Evolutionary conservation across 169 alveolate genomes (phyloP).

Genomic region (Plasmodium falciparum): DNA sequence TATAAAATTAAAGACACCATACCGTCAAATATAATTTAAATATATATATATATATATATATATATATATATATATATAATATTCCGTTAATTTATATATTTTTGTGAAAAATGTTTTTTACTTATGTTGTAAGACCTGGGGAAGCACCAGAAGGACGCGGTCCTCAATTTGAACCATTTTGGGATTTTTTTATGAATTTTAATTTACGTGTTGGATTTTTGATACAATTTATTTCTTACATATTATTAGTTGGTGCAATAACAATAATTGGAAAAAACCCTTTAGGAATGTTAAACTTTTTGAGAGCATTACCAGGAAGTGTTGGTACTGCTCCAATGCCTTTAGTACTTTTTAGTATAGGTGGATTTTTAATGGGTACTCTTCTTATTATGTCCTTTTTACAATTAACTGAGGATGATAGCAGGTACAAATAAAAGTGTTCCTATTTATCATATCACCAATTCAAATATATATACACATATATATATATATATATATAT

Average conservation of each 20-base stretch:
- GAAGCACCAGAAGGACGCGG: slow-evolving; percentile 96
- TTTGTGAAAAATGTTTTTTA: slow-evolving; percentile 89
- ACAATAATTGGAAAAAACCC: slow-evolving; percentile 88
- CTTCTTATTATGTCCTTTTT: slow-evolving; percentile 88
- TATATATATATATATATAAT: neutral
- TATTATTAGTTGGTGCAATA: slow-evolving; percentile 80
- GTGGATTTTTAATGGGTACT: slow-evolving; percentile 88
- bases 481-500: neutral
- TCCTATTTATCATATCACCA: neutral
- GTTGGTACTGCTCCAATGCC: slow-evolving; percentile 90
- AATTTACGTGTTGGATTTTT: slow-evolving; percentile 91
- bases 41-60: no score
- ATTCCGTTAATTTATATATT: neutral
- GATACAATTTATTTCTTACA: slow-evolving; percentile 83
- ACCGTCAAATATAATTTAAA: no score
- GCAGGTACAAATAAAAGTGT: slow-evolving; percentile 74
- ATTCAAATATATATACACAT: neutral
- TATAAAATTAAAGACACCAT: neutral
- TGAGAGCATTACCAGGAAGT: slow-evolving; percentile 88
- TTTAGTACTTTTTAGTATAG: slow-evolving; percentile 87
- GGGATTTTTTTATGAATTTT: slow-evolving; percentile 90
- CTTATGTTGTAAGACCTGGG: slow-evolving; percentile 95
- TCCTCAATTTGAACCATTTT: slow-evolving; percentile 93
- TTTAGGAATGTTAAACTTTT: slow-evolving; percentile 86
- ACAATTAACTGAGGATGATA: slow-evolving; percentile 91